Percentiles rank a stretch among this genome's conserved stretches.
Conservation (phyloP, 108 stramenopile species). For the Stephanodiscus triporus region DNA sequence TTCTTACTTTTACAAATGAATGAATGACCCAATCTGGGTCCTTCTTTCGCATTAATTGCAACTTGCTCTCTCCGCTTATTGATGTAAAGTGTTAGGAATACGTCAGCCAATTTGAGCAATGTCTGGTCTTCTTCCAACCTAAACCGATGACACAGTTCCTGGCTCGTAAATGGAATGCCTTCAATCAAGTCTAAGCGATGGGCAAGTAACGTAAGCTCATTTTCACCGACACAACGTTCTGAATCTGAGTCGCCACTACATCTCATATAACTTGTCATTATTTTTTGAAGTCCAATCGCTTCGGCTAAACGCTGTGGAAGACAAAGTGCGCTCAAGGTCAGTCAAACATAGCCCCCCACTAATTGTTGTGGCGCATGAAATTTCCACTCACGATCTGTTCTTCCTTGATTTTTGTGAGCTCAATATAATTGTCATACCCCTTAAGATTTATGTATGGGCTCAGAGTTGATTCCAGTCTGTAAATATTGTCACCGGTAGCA, state of each 20-base stretch:
- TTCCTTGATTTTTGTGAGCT: slow-evolving; percentile 19
- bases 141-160: slow-evolving; percentile 27
- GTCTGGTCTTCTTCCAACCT: not conserved
- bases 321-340: not conserved
- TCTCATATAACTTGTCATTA: slow-evolving; percentile 15
- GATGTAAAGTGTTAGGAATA: slow-evolving; percentile 27
- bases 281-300: slow-evolving; percentile 30
- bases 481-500: no score
- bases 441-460: slow-evolving; percentile 14
- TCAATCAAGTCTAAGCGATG: slow-evolving; percentile 27
- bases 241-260: slow-evolving; percentile 20
- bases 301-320: slow-evolving; percentile 27
- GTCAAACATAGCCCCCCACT: not conserved
- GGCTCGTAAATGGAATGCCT: slow-evolving; percentile 32
- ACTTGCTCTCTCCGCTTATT: slow-evolving; percentile 33
- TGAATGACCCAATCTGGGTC: no score
- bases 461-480: slow-evolving; percentile 29
- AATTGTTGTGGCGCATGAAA: not conserved
- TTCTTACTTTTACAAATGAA: no score
- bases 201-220: slow-evolving; percentile 36
- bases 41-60: no score
- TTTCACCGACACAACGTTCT: slow-evolving; percentile 37
- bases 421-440: slow-evolving; percentile 22
- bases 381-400: slow-evolving; percentile 16
- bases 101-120: slow-evolving; percentile 24